A percentile compares a stretch with the other conserved stretches of the same genome.
phyloP scores from a whole-genome alignment of 2,329 filamentous ascomycete genomes.

The Periconia macrospinosa region DNA sequence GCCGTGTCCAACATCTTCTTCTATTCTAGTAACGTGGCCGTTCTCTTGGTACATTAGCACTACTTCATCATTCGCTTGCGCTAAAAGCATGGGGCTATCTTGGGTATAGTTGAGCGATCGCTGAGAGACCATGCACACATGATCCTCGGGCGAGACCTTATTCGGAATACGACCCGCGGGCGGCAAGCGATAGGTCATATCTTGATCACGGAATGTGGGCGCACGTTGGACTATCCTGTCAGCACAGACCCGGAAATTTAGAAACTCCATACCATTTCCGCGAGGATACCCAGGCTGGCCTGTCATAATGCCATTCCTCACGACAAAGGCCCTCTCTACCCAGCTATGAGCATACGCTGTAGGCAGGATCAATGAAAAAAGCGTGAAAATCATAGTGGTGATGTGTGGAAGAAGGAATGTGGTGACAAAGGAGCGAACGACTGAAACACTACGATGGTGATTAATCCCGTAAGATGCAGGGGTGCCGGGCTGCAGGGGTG shows the following conservation, averaged over 20 bases:
- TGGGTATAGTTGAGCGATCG: conserved; percentile 6
- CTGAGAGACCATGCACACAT: conserved; percentile 9
- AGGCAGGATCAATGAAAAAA: neutral
- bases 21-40: conserved; percentile 9
- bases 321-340: conserved; percentile 4
- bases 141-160: conserved; percentile 2
- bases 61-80: conserved; percentile 5
- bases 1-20: conserved; percentile 3
- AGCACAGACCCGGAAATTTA: neutral
- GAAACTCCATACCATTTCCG: conserved; percentile 1
- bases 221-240: neutral
- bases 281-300: conserved; percentile 4
- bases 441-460: too few relatives aligned
- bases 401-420: neutral
- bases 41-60: conserved; percentile 11
- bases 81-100: conserved; percentile 6
- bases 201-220: conserved; percentile 1
- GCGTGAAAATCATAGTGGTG: neutral
- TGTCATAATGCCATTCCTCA: conserved; percentile 1
- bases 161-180: neutral
- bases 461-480: too few relatives aligned
- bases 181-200: conserved; percentile 9
- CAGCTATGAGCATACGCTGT: conserved; percentile 3
- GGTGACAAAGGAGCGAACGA: neutral
- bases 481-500: too few relatives aligned